A percentile compares a stretch with the other conserved stretches of the same genome.
phyloP scores from a whole-genome alignment of 768 basidiomycete species.

The Podaxis sp. region DNA sequence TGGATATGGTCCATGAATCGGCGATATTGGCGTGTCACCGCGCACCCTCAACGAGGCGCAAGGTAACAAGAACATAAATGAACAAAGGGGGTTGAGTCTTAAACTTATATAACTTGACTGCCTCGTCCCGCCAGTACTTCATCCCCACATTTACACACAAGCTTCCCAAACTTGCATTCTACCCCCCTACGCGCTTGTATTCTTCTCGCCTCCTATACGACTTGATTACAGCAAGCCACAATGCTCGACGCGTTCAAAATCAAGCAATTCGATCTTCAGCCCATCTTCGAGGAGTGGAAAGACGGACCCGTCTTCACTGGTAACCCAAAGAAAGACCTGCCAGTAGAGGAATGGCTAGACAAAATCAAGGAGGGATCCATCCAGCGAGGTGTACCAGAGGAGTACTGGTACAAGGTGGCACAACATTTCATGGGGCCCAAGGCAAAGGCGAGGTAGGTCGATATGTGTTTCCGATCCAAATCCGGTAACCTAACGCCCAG shows the following conservation, averaged over 20 bases:
- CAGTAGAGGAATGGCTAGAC: slow-evolving; percentile 73
- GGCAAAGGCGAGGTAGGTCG: slow-evolving; percentile 53
- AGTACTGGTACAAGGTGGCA: slow-evolving; percentile 81
- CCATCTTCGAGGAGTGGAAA: slow-evolving; percentile 62
- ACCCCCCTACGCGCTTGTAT: background rate
- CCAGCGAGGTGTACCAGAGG: slow-evolving; percentile 69
- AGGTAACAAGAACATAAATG: background rate
- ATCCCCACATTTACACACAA: slow-evolving; percentile 5
- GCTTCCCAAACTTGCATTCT: background rate
- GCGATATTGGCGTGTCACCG: background rate
- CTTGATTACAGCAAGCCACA: slow-evolving; percentile 9
- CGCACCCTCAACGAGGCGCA: slow-evolving; percentile 11
- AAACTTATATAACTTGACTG: background rate
- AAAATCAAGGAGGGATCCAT: slow-evolving; percentile 71
- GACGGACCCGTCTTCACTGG: slow-evolving; percentile 68
- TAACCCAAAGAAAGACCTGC: slow-evolving; percentile 63
- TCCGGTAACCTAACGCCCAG: background rate
- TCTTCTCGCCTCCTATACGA: slow-evolving; percentile 6
- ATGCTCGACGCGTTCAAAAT: slow-evolving; percentile 80
- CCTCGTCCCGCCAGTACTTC: background rate
- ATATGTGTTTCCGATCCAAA: background rate
- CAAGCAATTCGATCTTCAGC: slow-evolving; percentile 73
- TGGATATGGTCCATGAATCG: background rate
- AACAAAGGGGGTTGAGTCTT: background rate
- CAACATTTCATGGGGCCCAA: slow-evolving; percentile 73